Conservation (phyloP, 176 grass and related monocot species). For the Triticum dicoccoides region DNA sequence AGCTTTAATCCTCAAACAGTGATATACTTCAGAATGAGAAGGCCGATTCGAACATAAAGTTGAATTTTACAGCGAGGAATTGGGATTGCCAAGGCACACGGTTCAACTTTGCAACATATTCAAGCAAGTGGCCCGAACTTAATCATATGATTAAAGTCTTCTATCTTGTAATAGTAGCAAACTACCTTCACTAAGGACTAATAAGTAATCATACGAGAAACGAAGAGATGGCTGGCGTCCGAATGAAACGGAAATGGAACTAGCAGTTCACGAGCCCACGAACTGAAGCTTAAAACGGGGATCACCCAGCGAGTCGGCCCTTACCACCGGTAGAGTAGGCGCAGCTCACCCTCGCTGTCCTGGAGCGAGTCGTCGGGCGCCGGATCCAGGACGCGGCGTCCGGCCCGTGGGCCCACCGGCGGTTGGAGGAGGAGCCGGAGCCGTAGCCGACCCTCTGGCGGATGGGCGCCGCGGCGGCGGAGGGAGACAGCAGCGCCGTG, state of each 20-base stretch:
- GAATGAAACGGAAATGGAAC: neutral
- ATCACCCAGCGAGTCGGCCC: neutral
- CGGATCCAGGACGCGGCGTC: slow-evolving; percentile 16
- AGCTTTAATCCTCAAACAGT: too few relatives aligned
- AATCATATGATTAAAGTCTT: neutral
- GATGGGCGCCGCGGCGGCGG: neutral
- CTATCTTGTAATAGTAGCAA: too few relatives aligned
- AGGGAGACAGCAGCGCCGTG: neutral
- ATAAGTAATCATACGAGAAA: neutral
- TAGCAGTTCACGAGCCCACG: neutral
- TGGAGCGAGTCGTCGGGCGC: neutral
- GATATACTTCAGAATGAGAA: too few relatives aligned
- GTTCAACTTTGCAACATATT: neutral
- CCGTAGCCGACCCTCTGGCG: slow-evolving; percentile 11
- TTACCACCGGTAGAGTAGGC: slow-evolving; percentile 46
- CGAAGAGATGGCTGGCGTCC: neutral
- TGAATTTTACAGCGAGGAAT: neutral
- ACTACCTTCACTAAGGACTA: neutral
- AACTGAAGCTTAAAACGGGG: neutral
- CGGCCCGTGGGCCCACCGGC: slow-evolving; percentile 21
- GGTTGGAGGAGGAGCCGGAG: slow-evolving; percentile 16
- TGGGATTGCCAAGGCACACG: neutral
- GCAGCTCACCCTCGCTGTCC: slow-evolving; percentile 21
- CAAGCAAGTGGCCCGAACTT: neutral
- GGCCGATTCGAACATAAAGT: neutral